phyloP scores from a whole-genome alignment of 2,329 filamentous ascomycete genomes.

The Zymoseptoria tritici region DNA sequence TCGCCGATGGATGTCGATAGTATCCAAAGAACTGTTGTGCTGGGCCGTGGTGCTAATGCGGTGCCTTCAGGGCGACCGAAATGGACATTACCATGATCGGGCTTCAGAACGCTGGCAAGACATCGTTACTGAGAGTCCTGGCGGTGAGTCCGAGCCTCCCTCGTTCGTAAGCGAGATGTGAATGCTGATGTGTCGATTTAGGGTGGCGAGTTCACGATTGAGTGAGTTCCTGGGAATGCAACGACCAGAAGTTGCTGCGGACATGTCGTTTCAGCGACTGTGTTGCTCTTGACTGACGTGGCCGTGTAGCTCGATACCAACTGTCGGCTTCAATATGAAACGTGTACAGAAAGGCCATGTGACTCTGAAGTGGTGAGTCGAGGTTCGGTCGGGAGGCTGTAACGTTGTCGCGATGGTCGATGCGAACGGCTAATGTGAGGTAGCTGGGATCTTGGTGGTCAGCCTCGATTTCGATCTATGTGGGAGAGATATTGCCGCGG shows the following conservation, averaged over 20 bases:
- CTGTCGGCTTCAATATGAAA: conserved; percentile 99
- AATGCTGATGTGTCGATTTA: conserved; percentile 42
- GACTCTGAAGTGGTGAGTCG: conserved; percentile 79
- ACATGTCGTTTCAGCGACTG: not conserved
- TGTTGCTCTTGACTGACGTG: not conserved
- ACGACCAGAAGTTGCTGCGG: not conserved
- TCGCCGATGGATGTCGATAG: conserved; percentile 13
- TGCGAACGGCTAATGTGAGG: conserved; percentile 22
- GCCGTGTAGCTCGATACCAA: conserved; percentile 77
- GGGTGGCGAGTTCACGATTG: conserved; percentile 97
- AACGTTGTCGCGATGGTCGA: not conserved
- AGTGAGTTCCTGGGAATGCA: conserved; percentile 56
- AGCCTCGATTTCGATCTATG: conserved; percentile 95
- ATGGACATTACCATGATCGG: conserved; percentile 99
- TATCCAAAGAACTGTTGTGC: not conserved
- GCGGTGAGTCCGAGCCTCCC: conserved; percentile 60
- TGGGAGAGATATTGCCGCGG: conserved; percentile 98
- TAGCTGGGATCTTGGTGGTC: conserved; percentile 92
- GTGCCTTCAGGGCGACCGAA: conserved; percentile 73
- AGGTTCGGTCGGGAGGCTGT: not conserved
- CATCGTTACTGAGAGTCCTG: conserved; percentile 83
- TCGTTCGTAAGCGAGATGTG: conserved; percentile 3
- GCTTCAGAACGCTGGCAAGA: conserved; percentile 96
- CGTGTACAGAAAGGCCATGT: conserved; percentile 96
- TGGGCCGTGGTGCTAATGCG: not conserved